phyloP scores from a whole-genome alignment of 177 flowering plant species.

The Tripterygium wilfordii region DNA sequence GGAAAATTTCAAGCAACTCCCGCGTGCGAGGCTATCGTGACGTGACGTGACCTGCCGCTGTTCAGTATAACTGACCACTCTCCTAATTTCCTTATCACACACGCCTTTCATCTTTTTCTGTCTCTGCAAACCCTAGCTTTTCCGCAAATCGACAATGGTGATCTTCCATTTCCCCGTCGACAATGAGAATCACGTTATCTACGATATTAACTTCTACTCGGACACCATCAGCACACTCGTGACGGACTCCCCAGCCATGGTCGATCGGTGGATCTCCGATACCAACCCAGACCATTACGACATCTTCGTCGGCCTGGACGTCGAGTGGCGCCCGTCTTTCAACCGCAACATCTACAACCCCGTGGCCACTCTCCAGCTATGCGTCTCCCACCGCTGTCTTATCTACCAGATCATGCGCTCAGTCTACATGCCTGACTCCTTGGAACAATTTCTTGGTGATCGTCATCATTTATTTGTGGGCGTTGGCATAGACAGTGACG shows the following conservation, averaged over 20 bases:
- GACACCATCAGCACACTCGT: slow-evolving; percentile 19
- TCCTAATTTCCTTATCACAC: too few species aligned
- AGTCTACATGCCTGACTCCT: slow-evolving; percentile 17
- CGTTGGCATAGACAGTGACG: slow-evolving; percentile 26
- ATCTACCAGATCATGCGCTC: slow-evolving; percentile 19
- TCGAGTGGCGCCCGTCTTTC: slow-evolving; percentile 30
- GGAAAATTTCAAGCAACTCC: too few species aligned
- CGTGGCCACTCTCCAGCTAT: slow-evolving; percentile 30
- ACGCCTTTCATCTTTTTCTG: too few species aligned
- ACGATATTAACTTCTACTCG: slow-evolving; percentile 15
- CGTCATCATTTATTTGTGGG: slow-evolving; percentile 25
- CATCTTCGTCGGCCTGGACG: slow-evolving; percentile 30
- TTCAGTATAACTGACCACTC: too few species aligned
- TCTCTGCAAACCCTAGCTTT: too few species aligned
- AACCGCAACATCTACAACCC: slow-evolving; percentile 18
- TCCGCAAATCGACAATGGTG: too few species aligned
- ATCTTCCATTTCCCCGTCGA: slow-evolving; percentile 12
- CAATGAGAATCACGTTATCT: slow-evolving; percentile 21
- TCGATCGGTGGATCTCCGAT: slow-evolving; percentile 26
- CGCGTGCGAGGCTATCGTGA: too few species aligned
- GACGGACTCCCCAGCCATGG: slow-evolving; percentile 23
- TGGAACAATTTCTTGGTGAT: slow-evolving; percentile 14
- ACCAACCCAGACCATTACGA: not conserved
- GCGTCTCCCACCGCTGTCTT: slow-evolving; percentile 25
- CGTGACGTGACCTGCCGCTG: too few species aligned